These are phyloP conservation scores for Rubia yunnanensis DNA, from an alignment of 257 asterid species.

Conservation along the genomic window DNA sequence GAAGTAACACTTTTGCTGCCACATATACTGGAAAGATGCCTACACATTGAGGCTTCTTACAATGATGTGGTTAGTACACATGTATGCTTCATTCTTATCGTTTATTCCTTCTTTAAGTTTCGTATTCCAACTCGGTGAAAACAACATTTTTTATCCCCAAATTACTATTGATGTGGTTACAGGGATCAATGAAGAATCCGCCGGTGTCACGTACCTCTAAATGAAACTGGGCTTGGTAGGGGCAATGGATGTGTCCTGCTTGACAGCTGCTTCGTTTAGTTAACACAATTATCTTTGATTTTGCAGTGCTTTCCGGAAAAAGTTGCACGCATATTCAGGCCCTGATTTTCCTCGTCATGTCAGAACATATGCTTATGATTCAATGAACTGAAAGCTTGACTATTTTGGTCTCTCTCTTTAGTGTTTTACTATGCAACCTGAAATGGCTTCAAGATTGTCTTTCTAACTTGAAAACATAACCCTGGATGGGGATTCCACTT, in stretches of 20 bases:
- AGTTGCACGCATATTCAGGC: constrained; percentile 43
- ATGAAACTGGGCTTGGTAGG: constrained; percentile 67
- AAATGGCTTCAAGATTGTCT: too few species aligned
- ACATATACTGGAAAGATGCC: constrained; percentile 49
- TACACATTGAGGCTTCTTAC: constrained; percentile 49
- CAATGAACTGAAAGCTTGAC: not conserved
- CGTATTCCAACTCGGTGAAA: too few species aligned
- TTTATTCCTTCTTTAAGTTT: not conserved
- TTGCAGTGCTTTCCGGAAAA: constrained; percentile 87
- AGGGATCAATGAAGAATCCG: constrained; percentile 73
- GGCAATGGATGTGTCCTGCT: not conserved
- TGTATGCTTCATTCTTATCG: constrained; percentile 29
- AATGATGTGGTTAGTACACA: constrained; percentile 59
- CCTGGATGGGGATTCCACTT: too few species aligned
- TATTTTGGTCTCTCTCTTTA: too few species aligned
- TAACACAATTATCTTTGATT: constrained; percentile 4
- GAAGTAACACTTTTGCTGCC: not conserved
- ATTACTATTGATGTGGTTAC: constrained; percentile 19
- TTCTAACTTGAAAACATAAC: too few species aligned
- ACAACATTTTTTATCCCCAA: not conserved
- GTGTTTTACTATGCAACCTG: too few species aligned
- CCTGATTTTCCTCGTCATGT: constrained; percentile 51
- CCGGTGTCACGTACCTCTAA: constrained; percentile 58
- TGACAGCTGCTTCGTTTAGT: not conserved
- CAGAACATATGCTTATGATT: not conserved